Conservation (phyloP, 768 basidiomycete genomes). For the Agaricus blazei region DNA sequence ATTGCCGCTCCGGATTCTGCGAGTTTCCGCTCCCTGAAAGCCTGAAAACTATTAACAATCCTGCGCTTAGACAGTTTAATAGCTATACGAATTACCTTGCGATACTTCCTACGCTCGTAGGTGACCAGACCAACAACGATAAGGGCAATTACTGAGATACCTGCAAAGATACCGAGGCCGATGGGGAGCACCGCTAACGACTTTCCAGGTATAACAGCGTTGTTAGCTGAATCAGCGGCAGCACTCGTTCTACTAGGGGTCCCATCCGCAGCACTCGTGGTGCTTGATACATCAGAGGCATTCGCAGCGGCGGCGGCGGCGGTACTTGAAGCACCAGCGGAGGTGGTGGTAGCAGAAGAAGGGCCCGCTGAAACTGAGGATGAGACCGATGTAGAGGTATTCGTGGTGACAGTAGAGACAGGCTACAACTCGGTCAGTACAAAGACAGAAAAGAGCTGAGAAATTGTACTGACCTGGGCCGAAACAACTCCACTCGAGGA, state of each 20-base stretch:
- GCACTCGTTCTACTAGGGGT: slow-evolving; percentile 22
- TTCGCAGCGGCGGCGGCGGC: slow-evolving; percentile 10
- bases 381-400: slow-evolving; percentile 4
- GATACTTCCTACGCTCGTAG: slow-evolving; percentile 82
- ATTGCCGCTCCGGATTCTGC: slow-evolving; percentile 54
- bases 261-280: slow-evolving; percentile 10
- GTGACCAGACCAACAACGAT: slow-evolving; percentile 81
- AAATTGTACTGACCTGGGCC: not conserved
- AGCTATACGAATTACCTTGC: slow-evolving; percentile 50
- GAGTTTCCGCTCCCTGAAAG: slow-evolving; percentile 70
- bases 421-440: not conserved
- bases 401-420: not conserved
- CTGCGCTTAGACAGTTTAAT: not conserved
- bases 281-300: slow-evolving; percentile 12
- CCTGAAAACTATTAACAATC: slow-evolving; percentile 31
- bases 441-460: not conserved
- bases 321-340: slow-evolving; percentile 4
- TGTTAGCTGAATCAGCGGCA: slow-evolving; percentile 26
- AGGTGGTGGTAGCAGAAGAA: not conserved
- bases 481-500: not conserved
- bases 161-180: slow-evolving; percentile 79
- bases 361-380: not conserved
- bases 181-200: slow-evolving; percentile 72
- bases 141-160: slow-evolving; percentile 79
- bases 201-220: slow-evolving; percentile 69